Base-by-base conservation (phyloP, 192 early-diverging fungal species). In the Haplosporangium gracile region DNA sequence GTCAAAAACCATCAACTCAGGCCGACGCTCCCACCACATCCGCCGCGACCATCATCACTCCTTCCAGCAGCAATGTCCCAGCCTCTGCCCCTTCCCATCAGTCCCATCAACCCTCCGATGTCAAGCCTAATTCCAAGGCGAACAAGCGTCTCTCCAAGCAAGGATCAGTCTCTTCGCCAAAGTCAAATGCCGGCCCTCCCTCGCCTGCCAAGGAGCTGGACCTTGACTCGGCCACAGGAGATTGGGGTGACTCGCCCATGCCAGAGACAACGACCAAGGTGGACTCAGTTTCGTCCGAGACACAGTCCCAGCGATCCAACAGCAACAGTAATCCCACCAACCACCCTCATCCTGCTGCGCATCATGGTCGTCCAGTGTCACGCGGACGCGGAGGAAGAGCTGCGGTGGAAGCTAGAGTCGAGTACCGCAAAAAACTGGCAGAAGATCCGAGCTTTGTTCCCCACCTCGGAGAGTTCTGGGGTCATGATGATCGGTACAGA, bases 361-460 rank as follows among this genome's bases (percentile, higher is more conserved):
- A 74, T 40, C 60, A 70, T 24, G 71, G 75, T 34, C 78, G 79
- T 45, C 75, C 84, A 15, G 70, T 75, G 60, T 81, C 84, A 63
- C 79, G 79, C 38, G 84, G 79, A 24, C 78, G 78, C 9, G 75
- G 82, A 11, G 75, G 84, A 42, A 68, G 63, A 32, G 84, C 79
- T 47, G 84, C 79, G 29, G 74, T 88, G 26, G 70, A 86, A 34
- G 91, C 89, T 72, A 79, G 90, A 32, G 88, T 88, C 45, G 91
- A 92, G 76, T 92, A 92, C 72, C 80, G 91, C 43, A 89, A 88
- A 68, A 92, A 91, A 49, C 70, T 92, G 40, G 90, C 86, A 34
- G 90, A 92, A 57, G 91, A 92, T 76, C 91, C 91, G 9, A 89
- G 90, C 8, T 92, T 92, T 72, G 90, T 91, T 20, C 91, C 91